Evolutionary conservation across 192 early-diverging fungal genomes (phyloP).

Genomic region (Pilobolus umbonatus): DNA sequence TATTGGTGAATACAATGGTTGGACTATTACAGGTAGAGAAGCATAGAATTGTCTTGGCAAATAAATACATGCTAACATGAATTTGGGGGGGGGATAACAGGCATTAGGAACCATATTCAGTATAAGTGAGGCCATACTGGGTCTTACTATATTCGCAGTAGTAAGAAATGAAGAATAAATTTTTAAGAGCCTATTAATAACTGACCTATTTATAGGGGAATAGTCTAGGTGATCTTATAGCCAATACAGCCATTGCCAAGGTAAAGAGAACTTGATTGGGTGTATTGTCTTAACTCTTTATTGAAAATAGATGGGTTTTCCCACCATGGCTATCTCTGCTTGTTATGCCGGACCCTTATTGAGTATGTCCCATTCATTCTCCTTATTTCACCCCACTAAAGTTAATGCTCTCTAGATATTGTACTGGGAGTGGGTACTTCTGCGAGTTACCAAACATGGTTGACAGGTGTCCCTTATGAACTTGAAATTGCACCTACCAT

Average conservation of each 20-base stretch:
- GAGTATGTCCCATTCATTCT: conserved; percentile 48
- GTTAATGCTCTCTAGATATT: conserved; percentile 60
- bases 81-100: too few relatives aligned
- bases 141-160: conserved; percentile 80
- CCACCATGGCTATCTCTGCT: conserved; percentile 91
- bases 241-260: conserved; percentile 80
- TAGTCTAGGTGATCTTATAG: conserved; percentile 84
- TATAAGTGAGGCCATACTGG: conserved; percentile 78
- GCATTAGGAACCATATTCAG: conserved; percentile 73
- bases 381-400: too few relatives aligned
- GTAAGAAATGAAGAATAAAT: conserved; percentile 31
- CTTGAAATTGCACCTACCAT: conserved; percentile 62
- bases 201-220: conserved; percentile 48
- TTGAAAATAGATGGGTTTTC: conserved; percentile 69
- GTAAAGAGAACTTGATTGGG: neutral
- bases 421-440: conserved; percentile 80
- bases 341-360: conserved; percentile 94
- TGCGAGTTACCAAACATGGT: conserved; percentile 49
- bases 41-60: neutral
- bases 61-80: conserved; percentile 3
- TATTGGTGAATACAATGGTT: conserved; percentile 85
- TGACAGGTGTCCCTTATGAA: conserved; percentile 43
- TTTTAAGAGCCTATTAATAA: neutral
- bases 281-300: neutral
- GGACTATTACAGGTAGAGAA: conserved; percentile 57